Evolutionary conservation across 345 rosid species (phyloP).

Genomic region (Brassica carinata): DNA sequence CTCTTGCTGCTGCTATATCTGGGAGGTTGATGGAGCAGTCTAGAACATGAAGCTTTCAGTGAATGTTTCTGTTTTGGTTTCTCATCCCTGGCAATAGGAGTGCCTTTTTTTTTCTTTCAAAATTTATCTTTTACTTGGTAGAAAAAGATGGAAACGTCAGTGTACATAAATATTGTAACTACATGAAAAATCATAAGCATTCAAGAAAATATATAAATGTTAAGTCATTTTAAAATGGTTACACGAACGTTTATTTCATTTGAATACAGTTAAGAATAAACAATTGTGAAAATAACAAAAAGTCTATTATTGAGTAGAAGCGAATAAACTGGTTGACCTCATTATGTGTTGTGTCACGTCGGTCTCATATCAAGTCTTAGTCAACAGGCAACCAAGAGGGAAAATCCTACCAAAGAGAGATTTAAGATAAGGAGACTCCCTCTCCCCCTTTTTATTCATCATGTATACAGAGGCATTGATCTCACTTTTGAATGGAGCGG

Average conservation of each 20-base stretch:
- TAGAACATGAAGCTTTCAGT: constrained; percentile 28
- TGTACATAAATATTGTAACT: not conserved
- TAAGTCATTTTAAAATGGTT: not conserved
- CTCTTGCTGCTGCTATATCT: constrained; percentile 78
- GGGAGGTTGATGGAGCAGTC: constrained; percentile 59
- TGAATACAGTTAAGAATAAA: not conserved
- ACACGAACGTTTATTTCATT: not conserved
- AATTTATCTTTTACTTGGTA: not conserved
- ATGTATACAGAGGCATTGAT: too few species aligned
- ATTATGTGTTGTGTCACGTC: too few species aligned
- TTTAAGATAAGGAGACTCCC: too few species aligned
- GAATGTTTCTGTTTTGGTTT: constrained; percentile 2
- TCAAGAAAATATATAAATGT: not conserved
- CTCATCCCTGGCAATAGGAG: not conserved
- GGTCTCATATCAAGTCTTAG: too few species aligned
- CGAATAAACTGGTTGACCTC: too few species aligned
- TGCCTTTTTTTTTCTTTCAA: not conserved
- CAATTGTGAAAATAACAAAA: not conserved
- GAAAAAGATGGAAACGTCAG: not conserved
- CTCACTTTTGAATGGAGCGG: too few species aligned
- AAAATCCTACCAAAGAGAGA: too few species aligned
- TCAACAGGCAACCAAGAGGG: too few species aligned
- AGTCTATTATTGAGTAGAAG: too few species aligned
- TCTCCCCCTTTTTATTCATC: too few species aligned
- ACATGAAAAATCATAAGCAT: not conserved